phyloP scores from a whole-genome alignment of 495 filamentous ascomycete species.

The Penicillium waksmanii region DNA sequence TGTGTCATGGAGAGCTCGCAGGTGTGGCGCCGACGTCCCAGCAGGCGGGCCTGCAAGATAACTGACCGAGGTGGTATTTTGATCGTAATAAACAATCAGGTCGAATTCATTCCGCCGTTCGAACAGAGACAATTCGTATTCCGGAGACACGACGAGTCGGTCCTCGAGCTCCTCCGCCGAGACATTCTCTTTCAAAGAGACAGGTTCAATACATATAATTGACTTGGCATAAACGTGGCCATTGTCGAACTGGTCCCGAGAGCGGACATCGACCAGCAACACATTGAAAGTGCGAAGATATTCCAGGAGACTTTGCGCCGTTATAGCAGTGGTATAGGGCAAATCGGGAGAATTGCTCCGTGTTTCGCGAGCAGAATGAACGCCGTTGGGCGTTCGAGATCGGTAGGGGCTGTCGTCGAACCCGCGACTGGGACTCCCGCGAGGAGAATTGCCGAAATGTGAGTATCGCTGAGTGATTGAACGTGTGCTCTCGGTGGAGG shows the following conservation, averaged over 20 bases:
- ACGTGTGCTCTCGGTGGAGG: constrained; percentile 46
- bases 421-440: constrained; percentile 41
- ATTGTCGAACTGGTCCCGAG: constrained; percentile 78
- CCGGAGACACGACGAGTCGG: constrained; percentile 77
- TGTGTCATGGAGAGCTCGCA: constrained; percentile 75
- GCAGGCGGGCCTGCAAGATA: constrained; percentile 52
- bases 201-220: constrained; percentile 91
- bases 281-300: constrained; percentile 67
- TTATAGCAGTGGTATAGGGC: constrained; percentile 66
- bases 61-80: constrained; percentile 58
- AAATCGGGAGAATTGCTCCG: constrained; percentile 52
- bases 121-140: constrained; percentile 73
- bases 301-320: constrained; percentile 64
- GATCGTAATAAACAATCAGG: constrained; percentile 89
- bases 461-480: constrained; percentile 43
- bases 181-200: constrained; percentile 71
- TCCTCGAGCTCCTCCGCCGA: constrained; percentile 86
- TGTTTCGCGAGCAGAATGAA: constrained; percentile 34
- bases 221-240: constrained; percentile 84
- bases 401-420: constrained; percentile 48
- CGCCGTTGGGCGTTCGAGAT: constrained; percentile 48
- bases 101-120: constrained; percentile 79
- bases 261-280: constrained; percentile 83
- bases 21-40: constrained; percentile 56
- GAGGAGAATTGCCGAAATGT: constrained; percentile 41